Percentiles rank a stretch among this genome's conserved stretches.
These are phyloP conservation scores for Talaromyces sp. DNA, from an alignment of 2,329 filamentous ascomycete genomes.

Conservation along the genomic window DNA sequence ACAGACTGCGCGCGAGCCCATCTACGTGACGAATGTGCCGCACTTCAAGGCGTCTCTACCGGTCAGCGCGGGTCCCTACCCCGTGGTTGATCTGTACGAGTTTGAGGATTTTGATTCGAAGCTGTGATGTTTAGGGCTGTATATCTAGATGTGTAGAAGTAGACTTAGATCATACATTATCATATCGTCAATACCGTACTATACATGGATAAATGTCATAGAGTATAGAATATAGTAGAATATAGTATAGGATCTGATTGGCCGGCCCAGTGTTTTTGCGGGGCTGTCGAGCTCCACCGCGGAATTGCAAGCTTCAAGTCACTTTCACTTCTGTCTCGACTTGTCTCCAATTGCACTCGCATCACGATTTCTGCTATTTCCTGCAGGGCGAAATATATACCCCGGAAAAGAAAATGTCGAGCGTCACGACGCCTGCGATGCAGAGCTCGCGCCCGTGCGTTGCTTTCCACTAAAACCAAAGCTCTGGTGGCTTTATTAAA, in stretches of 20 bases:
- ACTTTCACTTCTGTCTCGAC: not conserved
- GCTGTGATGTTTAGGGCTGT: conserved; percentile 47
- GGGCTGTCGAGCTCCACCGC: conserved; percentile 5
- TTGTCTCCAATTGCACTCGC: not conserved
- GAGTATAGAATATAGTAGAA: not conserved
- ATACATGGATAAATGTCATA: not conserved
- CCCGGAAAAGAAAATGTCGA: conserved; percentile 61
- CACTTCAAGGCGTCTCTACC: conserved; percentile 73
- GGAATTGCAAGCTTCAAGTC: not conserved
- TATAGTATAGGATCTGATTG: not conserved
- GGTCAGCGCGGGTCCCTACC: conserved; percentile 66
- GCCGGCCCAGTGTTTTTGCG: conserved; percentile 28
- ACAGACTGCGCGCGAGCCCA: conserved; percentile 37
- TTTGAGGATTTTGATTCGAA: conserved; percentile 85
- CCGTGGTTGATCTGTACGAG: conserved; percentile 70
- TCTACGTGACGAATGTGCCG: conserved; percentile 71
- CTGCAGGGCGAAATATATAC: not conserved
- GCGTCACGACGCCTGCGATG: conserved; percentile 69
- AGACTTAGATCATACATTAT: not conserved
- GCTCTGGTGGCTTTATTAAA: too few relatives aligned
- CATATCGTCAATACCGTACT: not conserved
- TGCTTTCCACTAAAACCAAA: too few relatives aligned
- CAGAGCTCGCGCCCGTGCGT: conserved; percentile 66
- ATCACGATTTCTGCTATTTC: not conserved
- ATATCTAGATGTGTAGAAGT: conserved; percentile 5